Base-by-base conservation (phyloP, 2,329 filamentous ascomycete genomes). In the Aspergillus uvarum region DNA sequence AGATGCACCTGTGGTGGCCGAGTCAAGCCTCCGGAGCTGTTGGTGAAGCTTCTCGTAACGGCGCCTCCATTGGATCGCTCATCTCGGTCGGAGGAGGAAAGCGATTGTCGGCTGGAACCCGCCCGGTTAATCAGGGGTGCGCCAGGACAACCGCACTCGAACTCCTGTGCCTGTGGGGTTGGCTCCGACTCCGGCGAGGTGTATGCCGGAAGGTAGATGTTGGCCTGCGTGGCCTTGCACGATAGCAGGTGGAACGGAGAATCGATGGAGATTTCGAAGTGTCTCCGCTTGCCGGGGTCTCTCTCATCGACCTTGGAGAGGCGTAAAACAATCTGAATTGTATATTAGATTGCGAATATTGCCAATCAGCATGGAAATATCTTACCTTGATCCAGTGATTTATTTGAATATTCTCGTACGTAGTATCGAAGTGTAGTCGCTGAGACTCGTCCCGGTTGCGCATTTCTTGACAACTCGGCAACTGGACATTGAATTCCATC, bases 251-350 rank as follows among this genome's bases (percentile, higher is more conserved):
- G 94, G 72, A 97, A 94, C 0, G 93, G 93, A 1, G 92, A 96
- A 76, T 97, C 93, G 68, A 97, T 97, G 66, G 92, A 96, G 69
- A 96, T 96, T 75, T 97, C 93, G 67, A 96, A 97, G 72, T 96
- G 93, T 35, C 92, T 86, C 64, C 92, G 86, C 71, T 93, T 93
- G 1, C 81, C 82, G 0, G 92, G 87, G 68, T 96, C 90, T 11
- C 88, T 86, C 44, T 88, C 85, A 68, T 96, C 93, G 14, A 89
- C 81, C 68, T 91, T 92, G 31, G 92, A 96, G 51, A 97, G 88
- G 55, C 93, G 89, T 87, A 97, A 91, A 62, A 96, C 92, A 70
- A 96, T 92, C 91, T 94, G 63, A 16, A 6, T 26, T 48, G 5
- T 21, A 54, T 69, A 65, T 50, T 61, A 52, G 48, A 26, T 3